Conservation (phyloP, 305 asterid species). For the Fraxinus floribunda region DNA sequence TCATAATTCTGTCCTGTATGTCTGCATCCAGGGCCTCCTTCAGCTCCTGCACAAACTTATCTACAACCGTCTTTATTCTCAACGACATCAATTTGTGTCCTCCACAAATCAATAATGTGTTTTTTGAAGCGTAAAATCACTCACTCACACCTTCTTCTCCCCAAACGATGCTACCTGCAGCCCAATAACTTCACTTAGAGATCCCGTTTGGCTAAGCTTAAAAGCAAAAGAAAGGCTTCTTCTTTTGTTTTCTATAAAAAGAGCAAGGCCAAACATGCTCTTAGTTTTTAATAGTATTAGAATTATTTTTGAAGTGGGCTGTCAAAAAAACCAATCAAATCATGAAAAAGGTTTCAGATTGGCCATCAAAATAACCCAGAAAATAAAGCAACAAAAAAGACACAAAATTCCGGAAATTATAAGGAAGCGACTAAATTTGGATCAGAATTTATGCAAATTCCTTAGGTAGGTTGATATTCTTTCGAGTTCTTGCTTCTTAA, state of each 20-base stretch:
- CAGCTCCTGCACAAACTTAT: slow-evolving; percentile 89
- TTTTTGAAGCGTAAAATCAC: background rate
- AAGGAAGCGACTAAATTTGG: background rate
- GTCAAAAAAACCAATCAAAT: background rate
- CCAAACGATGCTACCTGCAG: slow-evolving; percentile 28
- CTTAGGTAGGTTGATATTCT: background rate
- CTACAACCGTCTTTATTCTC: slow-evolving; percentile 92
- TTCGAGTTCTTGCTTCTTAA: background rate
- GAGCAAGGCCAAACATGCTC: background rate
- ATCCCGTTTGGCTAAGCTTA: background rate
- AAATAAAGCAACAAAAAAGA: background rate
- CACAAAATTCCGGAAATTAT: background rate
- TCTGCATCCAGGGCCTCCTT: slow-evolving; percentile 95
- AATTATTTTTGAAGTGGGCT: background rate
- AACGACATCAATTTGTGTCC: slow-evolving; percentile 58
- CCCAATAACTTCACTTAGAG: background rate
- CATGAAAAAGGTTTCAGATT: background rate
- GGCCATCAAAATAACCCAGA: background rate
- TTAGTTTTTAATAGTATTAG: background rate
- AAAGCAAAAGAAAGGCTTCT: background rate
- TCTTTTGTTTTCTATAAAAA: background rate
- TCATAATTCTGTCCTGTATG: slow-evolving; percentile 92
- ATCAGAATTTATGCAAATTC: background rate
- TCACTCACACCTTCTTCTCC: background rate
- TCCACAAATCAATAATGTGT: background rate